Evolutionary conservation across 2,329 filamentous ascomycete species (phyloP).

Genomic region (Aspergillus tanneri): DNA sequence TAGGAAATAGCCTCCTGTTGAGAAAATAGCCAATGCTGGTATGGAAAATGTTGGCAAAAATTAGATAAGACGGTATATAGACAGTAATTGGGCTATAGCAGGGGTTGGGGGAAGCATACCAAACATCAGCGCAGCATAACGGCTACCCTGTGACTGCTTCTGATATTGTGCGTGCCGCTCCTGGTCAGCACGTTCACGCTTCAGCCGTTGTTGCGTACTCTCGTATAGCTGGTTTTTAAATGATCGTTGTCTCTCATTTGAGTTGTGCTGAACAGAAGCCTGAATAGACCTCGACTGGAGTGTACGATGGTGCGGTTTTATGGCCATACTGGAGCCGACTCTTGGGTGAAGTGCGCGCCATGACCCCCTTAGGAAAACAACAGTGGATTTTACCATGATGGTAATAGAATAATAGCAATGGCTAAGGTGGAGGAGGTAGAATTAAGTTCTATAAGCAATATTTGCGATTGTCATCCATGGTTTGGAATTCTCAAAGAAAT

Average conservation of each 20-base stretch:
- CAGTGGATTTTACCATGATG: conserved; percentile 24
- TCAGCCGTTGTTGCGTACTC: conserved; percentile 58
- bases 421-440: not conserved
- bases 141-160: conserved; percentile 40
- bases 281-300: conserved; percentile 25
- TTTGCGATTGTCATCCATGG: too few species aligned
- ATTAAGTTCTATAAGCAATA: too few species aligned
- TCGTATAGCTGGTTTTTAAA: conserved; percentile 64
- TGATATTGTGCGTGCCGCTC: conserved; percentile 49
- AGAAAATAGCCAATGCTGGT: conserved; percentile 53
- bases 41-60: not conserved
- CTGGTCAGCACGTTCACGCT: conserved; percentile 59
- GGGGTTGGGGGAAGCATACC: conserved; percentile 25
- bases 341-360: conserved; percentile 17
- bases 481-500: too few species aligned
- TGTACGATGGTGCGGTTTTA: conserved; percentile 1
- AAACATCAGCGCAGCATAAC: conserved; percentile 40
- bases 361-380: conserved; percentile 19
- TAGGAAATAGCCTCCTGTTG: conserved; percentile 56
- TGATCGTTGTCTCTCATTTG: conserved; percentile 40
- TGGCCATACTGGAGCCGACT: conserved; percentile 6
- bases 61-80: conserved; percentile 10
- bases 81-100: not conserved
- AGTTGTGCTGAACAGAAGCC: conserved; percentile 18
- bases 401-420: not conserved